Conservation (phyloP, 148 eudicot species). For the Fagopyrum tataricum region DNA sequence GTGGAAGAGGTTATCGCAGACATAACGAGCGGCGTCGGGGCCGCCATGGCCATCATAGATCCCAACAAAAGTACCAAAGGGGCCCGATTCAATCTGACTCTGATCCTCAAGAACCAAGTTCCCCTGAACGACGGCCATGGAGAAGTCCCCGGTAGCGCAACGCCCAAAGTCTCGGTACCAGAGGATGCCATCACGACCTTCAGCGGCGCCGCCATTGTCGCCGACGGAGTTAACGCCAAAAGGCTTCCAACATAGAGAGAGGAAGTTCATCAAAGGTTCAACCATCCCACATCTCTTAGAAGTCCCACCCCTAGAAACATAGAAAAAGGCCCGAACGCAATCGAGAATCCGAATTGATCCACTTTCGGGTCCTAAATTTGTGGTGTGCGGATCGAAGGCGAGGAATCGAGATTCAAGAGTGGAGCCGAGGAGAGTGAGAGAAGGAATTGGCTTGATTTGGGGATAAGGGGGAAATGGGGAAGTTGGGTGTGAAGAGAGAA, state of each 20-base stretch:
- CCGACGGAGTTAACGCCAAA: slow-evolving; percentile 30
- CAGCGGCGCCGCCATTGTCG: slow-evolving; percentile 17
- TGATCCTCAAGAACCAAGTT: slow-evolving; percentile 65
- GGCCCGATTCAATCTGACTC: slow-evolving; percentile 49
- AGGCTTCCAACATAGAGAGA: slow-evolving; percentile 48
- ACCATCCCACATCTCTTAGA: slow-evolving; percentile 67
- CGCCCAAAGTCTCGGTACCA: slow-evolving; percentile 41
- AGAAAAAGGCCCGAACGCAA: neutral
- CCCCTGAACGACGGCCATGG: slow-evolving; percentile 65
- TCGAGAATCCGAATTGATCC: neutral
- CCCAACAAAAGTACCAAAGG: slow-evolving; percentile 59
- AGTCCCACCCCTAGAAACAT: slow-evolving; percentile 14
- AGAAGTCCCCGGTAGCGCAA: slow-evolving; percentile 40
- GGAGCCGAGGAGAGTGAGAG: neutral
- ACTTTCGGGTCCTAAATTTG: neutral
- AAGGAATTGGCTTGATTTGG: neutral
- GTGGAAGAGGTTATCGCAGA: slow-evolving; percentile 48
- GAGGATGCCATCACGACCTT: slow-evolving; percentile 35
- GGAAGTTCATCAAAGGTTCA: neutral
- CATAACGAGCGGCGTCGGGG: slow-evolving; percentile 54
- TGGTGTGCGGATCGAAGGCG: neutral
- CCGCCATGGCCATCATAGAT: slow-evolving; percentile 80
- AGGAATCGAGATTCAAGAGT: neutral
- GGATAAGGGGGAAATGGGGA: neutral
- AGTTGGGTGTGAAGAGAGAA: neutral